These are phyloP conservation scores for Kodamaea alishanica DNA, from an alignment of 1,139 yeast species.

Conservation along the genomic window DNA sequence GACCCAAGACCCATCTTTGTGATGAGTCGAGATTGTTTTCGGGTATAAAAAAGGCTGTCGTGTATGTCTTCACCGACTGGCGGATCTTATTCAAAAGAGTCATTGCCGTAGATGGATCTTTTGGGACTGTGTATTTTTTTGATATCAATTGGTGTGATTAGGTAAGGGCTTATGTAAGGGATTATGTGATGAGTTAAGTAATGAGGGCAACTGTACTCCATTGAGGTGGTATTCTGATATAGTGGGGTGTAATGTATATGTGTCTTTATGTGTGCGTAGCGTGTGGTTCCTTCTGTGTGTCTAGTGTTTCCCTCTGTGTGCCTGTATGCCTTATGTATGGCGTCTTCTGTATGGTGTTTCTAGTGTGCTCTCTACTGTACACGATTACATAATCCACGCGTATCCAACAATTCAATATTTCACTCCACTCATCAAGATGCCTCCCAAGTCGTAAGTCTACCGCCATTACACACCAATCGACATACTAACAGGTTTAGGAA, in stretches of 20 bases:
- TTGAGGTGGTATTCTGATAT: too few relatives aligned
- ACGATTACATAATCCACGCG: too few relatives aligned
- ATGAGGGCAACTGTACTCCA: constrained; percentile 1
- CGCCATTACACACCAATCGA: not conserved
- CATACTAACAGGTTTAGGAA: not conserved
- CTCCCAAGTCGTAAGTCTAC: constrained; percentile 14
- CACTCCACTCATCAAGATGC: constrained; percentile 8
- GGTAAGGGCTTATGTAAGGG: constrained; percentile 6
- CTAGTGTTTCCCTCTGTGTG: too few relatives aligned
- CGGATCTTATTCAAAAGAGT: not conserved
- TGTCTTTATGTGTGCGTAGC: too few relatives aligned
- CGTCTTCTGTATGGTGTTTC: too few relatives aligned
- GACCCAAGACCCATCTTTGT: constrained; percentile 72
- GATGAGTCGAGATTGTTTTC: constrained; percentile 20
- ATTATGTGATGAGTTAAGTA: not conserved
- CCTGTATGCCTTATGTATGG: too few relatives aligned
- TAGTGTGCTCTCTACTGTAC: too few relatives aligned
- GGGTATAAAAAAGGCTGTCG: constrained; percentile 14
- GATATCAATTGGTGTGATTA: constrained; percentile 6
- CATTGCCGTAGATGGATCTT: too few relatives aligned
- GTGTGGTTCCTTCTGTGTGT: too few relatives aligned
- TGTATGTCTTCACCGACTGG: constrained; percentile 4
- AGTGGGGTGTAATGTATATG: too few relatives aligned
- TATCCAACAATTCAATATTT: not conserved
- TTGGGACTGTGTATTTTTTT: not conserved